Conservation (phyloP, 441 rosid genomes). For the Arabidopsis hybrid region DNA sequence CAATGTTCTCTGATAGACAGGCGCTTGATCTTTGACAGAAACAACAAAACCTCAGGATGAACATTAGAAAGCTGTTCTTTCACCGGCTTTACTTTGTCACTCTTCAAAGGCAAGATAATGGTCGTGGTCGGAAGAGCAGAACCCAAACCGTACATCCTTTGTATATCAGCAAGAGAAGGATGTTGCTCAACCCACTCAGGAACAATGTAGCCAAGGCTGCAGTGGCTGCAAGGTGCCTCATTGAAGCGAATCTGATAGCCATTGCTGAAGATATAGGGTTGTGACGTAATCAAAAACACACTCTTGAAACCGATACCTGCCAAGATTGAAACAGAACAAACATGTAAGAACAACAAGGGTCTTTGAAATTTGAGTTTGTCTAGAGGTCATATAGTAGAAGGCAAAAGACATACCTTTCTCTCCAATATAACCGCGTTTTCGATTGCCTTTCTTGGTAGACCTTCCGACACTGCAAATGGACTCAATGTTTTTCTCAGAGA, state of each 20-base stretch:
- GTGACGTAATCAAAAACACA: constrained; percentile 69
- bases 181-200: constrained; percentile 81
- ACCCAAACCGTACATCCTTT: constrained; percentile 53
- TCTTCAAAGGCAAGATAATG: constrained; percentile 68
- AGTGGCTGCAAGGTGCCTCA: constrained; percentile 67
- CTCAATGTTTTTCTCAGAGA: constrained; percentile 58
- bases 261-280: constrained; percentile 72
- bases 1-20: constrained; percentile 67
- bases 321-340: constrained; percentile 10
- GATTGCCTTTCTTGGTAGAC: constrained; percentile 68
- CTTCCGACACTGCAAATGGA: constrained; percentile 69
- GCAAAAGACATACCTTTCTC: constrained; percentile 64
- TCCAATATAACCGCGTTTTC: constrained; percentile 74
- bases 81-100: constrained; percentile 67
- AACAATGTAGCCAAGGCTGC: constrained; percentile 73
- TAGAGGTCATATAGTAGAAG: background rate
- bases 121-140: constrained; percentile 66
- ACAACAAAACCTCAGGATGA: constrained; percentile 73
- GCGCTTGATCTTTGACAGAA: constrained; percentile 68
- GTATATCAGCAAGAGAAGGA: constrained; percentile 55
- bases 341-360: background rate
- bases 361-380: background rate
- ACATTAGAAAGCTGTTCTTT: constrained; percentile 67
- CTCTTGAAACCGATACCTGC: constrained; percentile 87
- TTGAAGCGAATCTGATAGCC: constrained; percentile 74